Conservation (phyloP, 495 filamentous ascomycete genomes). For the Chaetomium cochliodes region DNA sequence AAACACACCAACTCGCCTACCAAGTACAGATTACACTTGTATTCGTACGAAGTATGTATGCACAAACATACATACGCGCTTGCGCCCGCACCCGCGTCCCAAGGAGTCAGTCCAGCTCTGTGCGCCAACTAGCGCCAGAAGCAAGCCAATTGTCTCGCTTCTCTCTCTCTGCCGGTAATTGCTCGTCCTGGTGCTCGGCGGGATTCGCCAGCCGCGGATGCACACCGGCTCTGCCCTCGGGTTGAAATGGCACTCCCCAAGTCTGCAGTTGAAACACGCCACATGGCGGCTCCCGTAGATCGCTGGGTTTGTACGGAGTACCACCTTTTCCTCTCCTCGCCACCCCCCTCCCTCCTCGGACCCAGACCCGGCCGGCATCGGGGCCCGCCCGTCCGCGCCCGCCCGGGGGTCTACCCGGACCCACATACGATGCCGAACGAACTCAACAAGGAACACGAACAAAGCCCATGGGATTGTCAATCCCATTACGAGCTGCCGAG, state of each 20-base stretch:
- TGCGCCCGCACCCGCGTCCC: slow-evolving; percentile 20
- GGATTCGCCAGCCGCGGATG: background rate
- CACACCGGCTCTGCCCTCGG: background rate
- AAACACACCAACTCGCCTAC: background rate
- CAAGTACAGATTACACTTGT: too few species aligned
- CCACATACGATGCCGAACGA: background rate
- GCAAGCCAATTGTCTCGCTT: slow-evolving; percentile 4
- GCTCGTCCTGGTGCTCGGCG: background rate
- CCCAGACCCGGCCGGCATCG: slow-evolving; percentile 23
- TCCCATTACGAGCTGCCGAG: too few species aligned
- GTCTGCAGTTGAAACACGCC: background rate
- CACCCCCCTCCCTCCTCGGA: slow-evolving; percentile 20
- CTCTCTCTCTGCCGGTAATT: background rate
- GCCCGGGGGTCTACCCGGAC: background rate
- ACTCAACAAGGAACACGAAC: background rate
- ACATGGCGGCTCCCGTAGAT: background rate
- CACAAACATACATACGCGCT: background rate
- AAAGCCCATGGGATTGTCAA: too few species aligned
- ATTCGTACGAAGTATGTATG: too few species aligned
- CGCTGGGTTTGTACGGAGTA: background rate
- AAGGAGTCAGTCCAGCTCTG: slow-evolving; percentile 16
- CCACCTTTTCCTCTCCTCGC: slow-evolving; percentile 4
- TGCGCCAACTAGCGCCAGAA: slow-evolving; percentile 24
- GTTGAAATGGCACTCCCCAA: background rate
- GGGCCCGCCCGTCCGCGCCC: slow-evolving; percentile 24